Evolutionary conservation across 176 grass and related monocot genomes (phyloP).

Genomic region (Microstegium vimineum): DNA sequence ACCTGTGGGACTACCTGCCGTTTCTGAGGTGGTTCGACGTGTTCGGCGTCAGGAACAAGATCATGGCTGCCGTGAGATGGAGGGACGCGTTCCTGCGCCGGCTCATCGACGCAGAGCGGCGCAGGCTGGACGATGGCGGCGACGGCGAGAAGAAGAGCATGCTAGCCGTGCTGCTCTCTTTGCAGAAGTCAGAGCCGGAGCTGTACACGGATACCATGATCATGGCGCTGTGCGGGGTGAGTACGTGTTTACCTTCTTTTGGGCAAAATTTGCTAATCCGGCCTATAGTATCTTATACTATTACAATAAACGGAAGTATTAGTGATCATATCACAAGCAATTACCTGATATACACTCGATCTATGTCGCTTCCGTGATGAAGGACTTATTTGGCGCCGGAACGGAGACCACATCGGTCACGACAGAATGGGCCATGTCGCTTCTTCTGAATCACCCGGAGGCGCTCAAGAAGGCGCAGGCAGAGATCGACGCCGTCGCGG

Average conservation of each 20-base stretch:
- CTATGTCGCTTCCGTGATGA: background rate
- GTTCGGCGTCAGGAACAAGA: constrained; percentile 42
- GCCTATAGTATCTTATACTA: too few relatives aligned
- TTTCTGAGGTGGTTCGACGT: constrained; percentile 51
- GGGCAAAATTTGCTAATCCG: background rate
- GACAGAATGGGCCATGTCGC: constrained; percentile 63
- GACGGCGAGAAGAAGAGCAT: constrained; percentile 50
- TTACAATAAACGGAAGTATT: too few relatives aligned
- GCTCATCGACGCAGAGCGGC: constrained; percentile 46
- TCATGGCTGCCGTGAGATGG: constrained; percentile 2
- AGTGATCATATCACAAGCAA: too few relatives aligned
- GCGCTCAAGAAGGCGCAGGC: constrained; percentile 34
- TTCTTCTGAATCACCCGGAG: constrained; percentile 57
- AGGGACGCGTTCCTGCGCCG: constrained; percentile 48
- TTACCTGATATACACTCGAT: too few relatives aligned
- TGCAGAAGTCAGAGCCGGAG: constrained; percentile 55
- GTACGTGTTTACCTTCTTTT: background rate
- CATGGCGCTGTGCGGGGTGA: constrained; percentile 24
- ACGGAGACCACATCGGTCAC: constrained; percentile 62
- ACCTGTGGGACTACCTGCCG: constrained; percentile 67
- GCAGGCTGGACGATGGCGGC: background rate
- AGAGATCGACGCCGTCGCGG: constrained; percentile 44
- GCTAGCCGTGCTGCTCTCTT: constrained; percentile 47
- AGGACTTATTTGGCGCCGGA: constrained; percentile 55
- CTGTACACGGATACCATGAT: constrained; percentile 54